These are phyloP conservation scores for Solanum virginianum DNA, from an alignment of 257 asterid species.

Conservation along the genomic window DNA sequence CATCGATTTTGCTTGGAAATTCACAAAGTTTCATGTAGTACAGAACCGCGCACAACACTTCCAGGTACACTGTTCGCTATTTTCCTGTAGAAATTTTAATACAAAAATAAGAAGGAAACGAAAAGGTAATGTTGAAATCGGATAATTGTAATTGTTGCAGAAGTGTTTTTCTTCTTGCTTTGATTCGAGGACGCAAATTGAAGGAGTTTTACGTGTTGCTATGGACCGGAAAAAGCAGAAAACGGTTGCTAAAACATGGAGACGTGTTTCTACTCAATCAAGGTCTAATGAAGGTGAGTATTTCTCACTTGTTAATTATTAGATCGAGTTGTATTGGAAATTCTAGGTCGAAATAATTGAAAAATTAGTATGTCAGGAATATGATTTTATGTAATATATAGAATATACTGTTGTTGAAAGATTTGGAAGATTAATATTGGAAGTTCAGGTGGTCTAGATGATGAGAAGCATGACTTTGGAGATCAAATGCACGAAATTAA, in stretches of 20 bases:
- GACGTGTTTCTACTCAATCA: constrained; percentile 45
- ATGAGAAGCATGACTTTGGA: constrained; percentile 15
- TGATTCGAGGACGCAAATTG: constrained; percentile 17
- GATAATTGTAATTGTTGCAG: constrained; percentile 4
- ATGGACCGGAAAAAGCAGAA: constrained; percentile 17
- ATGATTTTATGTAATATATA: background rate
- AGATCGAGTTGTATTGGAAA: background rate
- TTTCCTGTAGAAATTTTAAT: background rate
- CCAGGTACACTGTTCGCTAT: constrained; percentile 18
- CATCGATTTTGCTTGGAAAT: constrained; percentile 14
- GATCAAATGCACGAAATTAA: constrained; percentile 13
- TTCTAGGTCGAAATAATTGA: background rate
- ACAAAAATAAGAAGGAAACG: background rate
- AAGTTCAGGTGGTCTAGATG: constrained; percentile 7
- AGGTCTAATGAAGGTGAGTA: constrained; percentile 20
- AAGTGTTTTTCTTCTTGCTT: constrained; percentile 8
- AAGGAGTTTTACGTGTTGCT: constrained; percentile 9
- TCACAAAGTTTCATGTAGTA: constrained; percentile 1
- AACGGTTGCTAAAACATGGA: constrained; percentile 33
- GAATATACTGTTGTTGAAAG: background rate
- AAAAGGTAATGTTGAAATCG: background rate
- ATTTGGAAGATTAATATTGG: background rate
- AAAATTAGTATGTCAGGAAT: background rate
- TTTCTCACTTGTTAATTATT: background rate
- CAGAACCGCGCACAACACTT: constrained; percentile 17